Evolutionary conservation across 345 rosid species (phyloP).

Genomic region (Syzygium jambos): DNA sequence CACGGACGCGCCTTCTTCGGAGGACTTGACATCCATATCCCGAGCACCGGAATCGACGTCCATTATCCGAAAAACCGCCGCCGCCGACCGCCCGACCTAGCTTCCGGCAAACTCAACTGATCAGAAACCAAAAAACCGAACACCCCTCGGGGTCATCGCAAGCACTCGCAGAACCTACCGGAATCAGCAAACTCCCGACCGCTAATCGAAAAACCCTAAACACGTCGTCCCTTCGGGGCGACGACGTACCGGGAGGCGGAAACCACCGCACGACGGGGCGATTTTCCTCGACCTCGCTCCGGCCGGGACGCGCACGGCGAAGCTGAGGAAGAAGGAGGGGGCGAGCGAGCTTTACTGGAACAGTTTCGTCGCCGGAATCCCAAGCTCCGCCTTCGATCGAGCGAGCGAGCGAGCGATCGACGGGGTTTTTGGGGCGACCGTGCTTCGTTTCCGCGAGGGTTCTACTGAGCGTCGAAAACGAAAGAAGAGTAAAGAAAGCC

Average conservation of each 20-base stretch:
- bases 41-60: constrained; percentile 34
- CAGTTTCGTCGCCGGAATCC: neutral
- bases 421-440: neutral
- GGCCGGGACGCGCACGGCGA: neutral
- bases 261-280: neutral
- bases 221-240: neutral
- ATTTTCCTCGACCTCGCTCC: neutral
- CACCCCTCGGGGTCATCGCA: neutral
- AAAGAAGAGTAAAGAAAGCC: too few relatives aligned
- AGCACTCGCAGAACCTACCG: neutral
- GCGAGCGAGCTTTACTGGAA: neutral
- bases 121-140: neutral
- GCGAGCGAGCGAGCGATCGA: too few relatives aligned
- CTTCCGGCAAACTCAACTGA: neutral
- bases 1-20: constrained; percentile 19
- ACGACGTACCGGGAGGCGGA: too few relatives aligned
- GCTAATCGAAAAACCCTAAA: neutral
- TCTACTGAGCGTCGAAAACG: neutral
- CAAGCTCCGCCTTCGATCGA: neutral
- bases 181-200: neutral
- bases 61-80: constrained; percentile 10
- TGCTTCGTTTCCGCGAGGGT: neutral
- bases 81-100: neutral
- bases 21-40: constrained; percentile 15
- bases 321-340: neutral